Percentiles rank a stretch among this genome's conserved stretches.
Conservation (phyloP, 163 green algal genomes). For the Chlamydomonas reinhardtii region DNA sequence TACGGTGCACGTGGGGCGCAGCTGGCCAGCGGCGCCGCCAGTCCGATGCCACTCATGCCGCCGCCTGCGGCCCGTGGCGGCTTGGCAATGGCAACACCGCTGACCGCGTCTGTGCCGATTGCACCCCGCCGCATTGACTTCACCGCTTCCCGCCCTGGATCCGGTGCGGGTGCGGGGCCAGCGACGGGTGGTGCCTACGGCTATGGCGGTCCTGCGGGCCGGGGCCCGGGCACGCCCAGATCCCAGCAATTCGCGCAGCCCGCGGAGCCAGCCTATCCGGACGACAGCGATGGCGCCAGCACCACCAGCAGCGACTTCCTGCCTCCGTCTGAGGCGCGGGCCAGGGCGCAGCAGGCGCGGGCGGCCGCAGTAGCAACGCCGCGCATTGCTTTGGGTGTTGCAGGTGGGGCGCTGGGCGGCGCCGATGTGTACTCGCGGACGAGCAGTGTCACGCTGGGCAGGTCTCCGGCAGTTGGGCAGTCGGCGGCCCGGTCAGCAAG, state of each 20-base stretch:
- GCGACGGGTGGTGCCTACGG: neutral
- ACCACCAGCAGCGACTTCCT: constrained; percentile 40
- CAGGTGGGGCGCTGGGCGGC: neutral
- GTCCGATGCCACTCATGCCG: constrained; percentile 5
- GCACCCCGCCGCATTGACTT: constrained; percentile 41
- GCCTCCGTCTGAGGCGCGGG: neutral
- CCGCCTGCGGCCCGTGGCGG: neutral
- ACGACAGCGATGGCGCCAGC: constrained; percentile 10
- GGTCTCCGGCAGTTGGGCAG: too few relatives aligned
- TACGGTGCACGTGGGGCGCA: too few relatives aligned
- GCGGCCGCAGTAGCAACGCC: neutral
- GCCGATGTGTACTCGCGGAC: neutral
- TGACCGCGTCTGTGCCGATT: neutral
- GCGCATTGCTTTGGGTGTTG: neutral
- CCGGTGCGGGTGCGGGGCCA: neutral
- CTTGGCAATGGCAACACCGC: neutral
- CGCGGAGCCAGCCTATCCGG: neutral
- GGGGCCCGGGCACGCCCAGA: neutral
- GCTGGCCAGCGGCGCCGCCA: neutral
- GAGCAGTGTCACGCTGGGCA: neutral
- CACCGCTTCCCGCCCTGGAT: neutral
- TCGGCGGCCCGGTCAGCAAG: too few relatives aligned
- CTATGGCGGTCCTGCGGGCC: neutral
- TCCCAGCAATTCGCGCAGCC: neutral
- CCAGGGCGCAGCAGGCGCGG: neutral